phyloP scores from a whole-genome alignment of 2,329 filamentous ascomycete species.

The Basipetospora chlamydospora region DNA sequence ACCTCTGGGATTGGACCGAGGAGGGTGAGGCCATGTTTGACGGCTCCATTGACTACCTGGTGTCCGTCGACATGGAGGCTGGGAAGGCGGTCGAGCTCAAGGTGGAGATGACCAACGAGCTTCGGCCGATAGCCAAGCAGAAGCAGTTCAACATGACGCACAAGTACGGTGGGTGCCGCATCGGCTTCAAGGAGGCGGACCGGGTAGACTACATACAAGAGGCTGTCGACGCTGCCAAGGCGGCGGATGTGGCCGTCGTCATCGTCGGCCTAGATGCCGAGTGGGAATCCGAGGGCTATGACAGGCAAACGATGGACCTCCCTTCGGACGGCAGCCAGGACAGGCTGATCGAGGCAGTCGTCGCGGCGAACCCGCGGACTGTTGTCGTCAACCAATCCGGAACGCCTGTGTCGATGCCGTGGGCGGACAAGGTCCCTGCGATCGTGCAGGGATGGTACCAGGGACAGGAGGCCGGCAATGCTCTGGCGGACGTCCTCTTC shows the following conservation, averaged over 20 bases:
- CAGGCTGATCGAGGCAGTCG: conserved; percentile 45
- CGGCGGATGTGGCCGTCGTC: conserved; percentile 52
- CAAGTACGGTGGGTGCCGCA: conserved; percentile 55
- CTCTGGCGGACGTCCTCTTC: conserved; percentile 52
- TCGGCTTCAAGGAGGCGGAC: conserved; percentile 56
- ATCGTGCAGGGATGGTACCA: conserved; percentile 65
- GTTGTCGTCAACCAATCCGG: conserved; percentile 57
- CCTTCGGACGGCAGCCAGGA: conserved; percentile 47
- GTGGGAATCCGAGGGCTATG: conserved; percentile 64
- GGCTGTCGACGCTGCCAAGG: conserved; percentile 45
- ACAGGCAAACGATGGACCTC: conserved; percentile 57
- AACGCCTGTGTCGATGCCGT: conserved; percentile 57
- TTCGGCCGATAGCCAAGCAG: conserved; percentile 46
- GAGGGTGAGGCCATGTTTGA: conserved; percentile 60
- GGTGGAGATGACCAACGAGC: conserved; percentile 52
- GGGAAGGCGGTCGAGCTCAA: conserved; percentile 45
- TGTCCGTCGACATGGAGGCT: conserved; percentile 44
- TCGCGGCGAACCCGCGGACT: conserved; percentile 48
- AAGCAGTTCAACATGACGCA: conserved; percentile 41
- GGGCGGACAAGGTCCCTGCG: conserved; percentile 48
- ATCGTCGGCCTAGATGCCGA: conserved; percentile 57
- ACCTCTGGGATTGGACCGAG: conserved; percentile 56
- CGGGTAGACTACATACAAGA: conserved; percentile 47
- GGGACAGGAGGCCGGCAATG: conserved; percentile 57
- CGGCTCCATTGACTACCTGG: conserved; percentile 48